Evolutionary conservation across 768 basidiomycete genomes (phyloP), one percentile per base, ranked within the genome.

Genomic region (Sarcodon sp.): DNA sequence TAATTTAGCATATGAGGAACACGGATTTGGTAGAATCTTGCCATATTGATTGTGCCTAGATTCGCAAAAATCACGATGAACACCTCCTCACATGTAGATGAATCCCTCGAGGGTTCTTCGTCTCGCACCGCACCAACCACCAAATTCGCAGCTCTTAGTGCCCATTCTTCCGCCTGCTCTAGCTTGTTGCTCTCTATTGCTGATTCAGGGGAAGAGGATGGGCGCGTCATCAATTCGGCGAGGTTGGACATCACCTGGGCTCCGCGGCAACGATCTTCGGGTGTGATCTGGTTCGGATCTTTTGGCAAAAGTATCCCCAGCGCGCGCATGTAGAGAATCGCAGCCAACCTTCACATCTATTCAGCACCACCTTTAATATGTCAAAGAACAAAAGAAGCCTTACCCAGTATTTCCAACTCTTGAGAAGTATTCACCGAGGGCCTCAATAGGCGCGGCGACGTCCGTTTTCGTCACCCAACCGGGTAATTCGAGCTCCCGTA

Each of bases 371-470:
- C n/a, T n/a, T n/a, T n/a, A n/a, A n/a, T n/a, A n/a, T n/a, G n/a
- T n/a, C n/a, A n/a, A n/a, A 7, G 39, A 47, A 32, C n/a, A 45
- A 31, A 1, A 35, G 13, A 33, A 12, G n/a, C 65, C 74, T 50
- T 57, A 81, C 79, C 79, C 72, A n/a, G 68, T 53, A 48, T 74
- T 75, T 16, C 77, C 80, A 34, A 64, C 64, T 33, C 67, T 64
- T 4, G 74, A 72, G 52, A 85, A 83, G 46, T 78, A 77, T 4
- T 70, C 65, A 1, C 76, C 84, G 4, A 87, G 67, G 0, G 80
- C 76, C 54, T 83, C 82, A 33, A 86, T 66, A 1, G 82, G 83
- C 8, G 80, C 78, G 15, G 76, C 80, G 21, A 86, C 62, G 53
- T 85, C 80, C 16, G 72, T 69, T 48, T 66, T 69, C 7, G 68